These are phyloP conservation scores for Psilocybe tampanensis DNA, from an alignment of 768 basidiomycete genomes.

Conservation along the genomic window DNA sequence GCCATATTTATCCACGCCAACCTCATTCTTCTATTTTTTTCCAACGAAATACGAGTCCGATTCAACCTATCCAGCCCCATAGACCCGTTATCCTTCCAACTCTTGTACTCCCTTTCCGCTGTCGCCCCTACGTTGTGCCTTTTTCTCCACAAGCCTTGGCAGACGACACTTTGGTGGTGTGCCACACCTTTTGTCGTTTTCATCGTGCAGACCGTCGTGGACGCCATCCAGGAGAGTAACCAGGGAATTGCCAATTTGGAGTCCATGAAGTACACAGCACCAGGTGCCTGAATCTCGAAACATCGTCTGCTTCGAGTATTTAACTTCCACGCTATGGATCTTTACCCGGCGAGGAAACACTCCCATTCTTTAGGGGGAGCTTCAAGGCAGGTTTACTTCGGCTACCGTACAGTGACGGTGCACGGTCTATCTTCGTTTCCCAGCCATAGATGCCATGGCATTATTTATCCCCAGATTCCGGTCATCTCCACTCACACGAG, in stretches of 20 bases:
- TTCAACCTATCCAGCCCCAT: slow-evolving; percentile 27
- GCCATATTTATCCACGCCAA: slow-evolving; percentile 55
- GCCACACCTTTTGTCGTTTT: slow-evolving; percentile 44
- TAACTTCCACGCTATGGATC: background rate
- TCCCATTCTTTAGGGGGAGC: no score
- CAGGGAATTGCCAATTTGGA: slow-evolving; percentile 53
- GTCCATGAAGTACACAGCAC: slow-evolving; percentile 53
- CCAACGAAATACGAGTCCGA: slow-evolving; percentile 36
- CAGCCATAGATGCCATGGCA: no score
- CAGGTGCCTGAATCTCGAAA: slow-evolving; percentile 44
- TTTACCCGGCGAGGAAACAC: no score
- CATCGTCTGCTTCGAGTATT: background rate
- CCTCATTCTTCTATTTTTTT: slow-evolving; percentile 44
- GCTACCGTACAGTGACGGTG: no score
- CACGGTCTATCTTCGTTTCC: no score
- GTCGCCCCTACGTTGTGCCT: slow-evolving; percentile 52
- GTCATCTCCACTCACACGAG: no score
- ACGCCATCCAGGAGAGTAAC: slow-evolving; percentile 45
- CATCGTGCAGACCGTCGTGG: slow-evolving; percentile 46
- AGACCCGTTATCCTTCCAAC: slow-evolving; percentile 34
- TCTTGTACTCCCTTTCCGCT: slow-evolving; percentile 37
- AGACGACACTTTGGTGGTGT: slow-evolving; percentile 57
- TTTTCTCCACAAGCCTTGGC: slow-evolving; percentile 52
- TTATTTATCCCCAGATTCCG: no score
- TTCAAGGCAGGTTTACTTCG: no score